Base-by-base conservation (phyloP, 345 rosid genomes). In the Turritis glabra region DNA sequence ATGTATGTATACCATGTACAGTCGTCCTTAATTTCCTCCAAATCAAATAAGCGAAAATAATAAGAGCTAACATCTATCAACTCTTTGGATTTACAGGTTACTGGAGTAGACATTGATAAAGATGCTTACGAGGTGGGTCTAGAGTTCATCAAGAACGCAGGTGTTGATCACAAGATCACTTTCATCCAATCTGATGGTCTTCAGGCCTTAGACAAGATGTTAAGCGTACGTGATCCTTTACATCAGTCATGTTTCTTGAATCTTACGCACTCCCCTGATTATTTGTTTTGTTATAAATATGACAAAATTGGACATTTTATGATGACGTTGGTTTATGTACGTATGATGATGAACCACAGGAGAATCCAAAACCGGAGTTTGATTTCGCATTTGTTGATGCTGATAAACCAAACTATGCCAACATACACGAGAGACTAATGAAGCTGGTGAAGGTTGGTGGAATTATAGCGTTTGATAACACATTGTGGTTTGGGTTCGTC, bases 381-480 rank as follows among this genome's bases (percentile, higher is more conserved):
- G 88, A 82, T 73, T 82, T 84, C 18, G 82, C 80, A n/a, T 85
- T 79, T 61, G 74, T 85, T 9, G 86, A 85, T 30, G 86, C 86
- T 2, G 85, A 85, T 77, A 85, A 85, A 67, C 35, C 56, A 19
- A 76, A 83, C 71, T 82, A 81, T 54, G 10, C 10, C 19, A 80
- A 83, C 13, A 65, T 70, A 6, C 61, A 57, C 19, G 79, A 76
- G 69, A 82, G 80, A 61, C 23, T 80, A 47, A 38, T 82, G 47
- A 81, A 82, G 37, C 76, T 84, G 11, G 81, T 84, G 25, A 85
- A 74, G 61, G 83, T 82, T 5, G 84, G 84, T 0, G 88, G 88
- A 29, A 41, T 76, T 4, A 64, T 85, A 30, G 81, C 81, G 10
- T 80, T 78, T 54, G 86, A 84, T 40, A 77, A 84, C 79, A 84